These are phyloP conservation scores for Coniochaeta ligniaria DNA, from an alignment of 2,329 filamentous ascomycete genomes.

Conservation along the genomic window DNA sequence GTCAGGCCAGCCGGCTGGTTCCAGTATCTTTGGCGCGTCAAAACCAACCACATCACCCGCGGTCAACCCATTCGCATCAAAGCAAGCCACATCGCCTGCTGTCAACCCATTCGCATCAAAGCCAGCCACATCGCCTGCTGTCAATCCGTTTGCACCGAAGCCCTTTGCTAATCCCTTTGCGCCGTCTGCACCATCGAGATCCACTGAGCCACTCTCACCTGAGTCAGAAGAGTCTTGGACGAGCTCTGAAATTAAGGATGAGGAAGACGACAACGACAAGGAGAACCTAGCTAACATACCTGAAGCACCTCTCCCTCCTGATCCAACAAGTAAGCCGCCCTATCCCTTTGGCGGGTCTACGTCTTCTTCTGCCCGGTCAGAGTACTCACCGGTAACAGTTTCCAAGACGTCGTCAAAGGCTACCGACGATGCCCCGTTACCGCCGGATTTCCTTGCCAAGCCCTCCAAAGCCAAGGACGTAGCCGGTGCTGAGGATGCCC, in stretches of 20 bases:
- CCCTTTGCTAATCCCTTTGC: conserved; percentile 7
- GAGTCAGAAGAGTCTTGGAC: neutral
- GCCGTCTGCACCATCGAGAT: neutral
- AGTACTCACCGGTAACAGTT: conserved; percentile 21
- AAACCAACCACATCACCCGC: no score
- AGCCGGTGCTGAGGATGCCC: conserved; percentile 13
- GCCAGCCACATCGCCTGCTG: conserved; percentile 1
- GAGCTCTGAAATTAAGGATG: conserved; percentile 10
- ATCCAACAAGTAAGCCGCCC: conserved; percentile 44
- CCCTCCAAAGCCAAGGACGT: conserved; percentile 10
- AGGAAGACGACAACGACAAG: conserved; percentile 26
- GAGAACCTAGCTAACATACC: conserved; percentile 19
- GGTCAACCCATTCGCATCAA: no score
- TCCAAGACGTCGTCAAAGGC: conserved; percentile 16
- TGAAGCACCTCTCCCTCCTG: conserved; percentile 42
- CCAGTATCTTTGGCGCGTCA: conserved; percentile 15
- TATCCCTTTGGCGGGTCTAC: conserved; percentile 44
- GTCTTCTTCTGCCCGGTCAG: conserved; percentile 41
- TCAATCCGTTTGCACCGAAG: neutral
- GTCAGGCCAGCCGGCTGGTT: conserved; percentile 18
- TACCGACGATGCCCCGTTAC: conserved; percentile 19
- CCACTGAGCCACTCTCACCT: conserved; percentile 11
- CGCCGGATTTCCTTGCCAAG: conserved; percentile 27
- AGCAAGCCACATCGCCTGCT: no score
- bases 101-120: no score